Evolutionary conservation across 257 asterid species (phyloP).

Genomic region (Apocynum venetum): DNA sequence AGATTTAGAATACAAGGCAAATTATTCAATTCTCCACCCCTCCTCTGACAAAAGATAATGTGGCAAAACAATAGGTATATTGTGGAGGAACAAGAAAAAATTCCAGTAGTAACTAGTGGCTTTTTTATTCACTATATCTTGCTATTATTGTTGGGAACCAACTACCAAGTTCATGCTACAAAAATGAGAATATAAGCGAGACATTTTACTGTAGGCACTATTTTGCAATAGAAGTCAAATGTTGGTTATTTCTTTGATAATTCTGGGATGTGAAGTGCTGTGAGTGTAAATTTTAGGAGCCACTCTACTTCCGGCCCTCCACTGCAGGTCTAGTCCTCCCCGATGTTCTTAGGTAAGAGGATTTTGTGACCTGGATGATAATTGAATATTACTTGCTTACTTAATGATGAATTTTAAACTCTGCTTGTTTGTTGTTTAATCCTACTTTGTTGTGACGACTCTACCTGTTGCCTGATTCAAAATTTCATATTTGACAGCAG

Average conservation of each 20-base stretch:
- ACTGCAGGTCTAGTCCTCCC: background rate
- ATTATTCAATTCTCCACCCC: too few species aligned
- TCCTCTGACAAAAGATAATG: too few species aligned
- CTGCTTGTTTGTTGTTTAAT: background rate
- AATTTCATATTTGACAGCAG: conserved; percentile 31
- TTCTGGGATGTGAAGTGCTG: background rate
- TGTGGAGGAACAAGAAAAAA: background rate
- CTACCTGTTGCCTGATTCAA: background rate
- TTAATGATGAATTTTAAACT: background rate
- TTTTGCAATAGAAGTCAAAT: background rate
- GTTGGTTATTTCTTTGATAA: background rate
- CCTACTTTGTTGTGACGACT: background rate
- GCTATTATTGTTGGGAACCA: background rate
- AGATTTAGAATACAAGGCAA: too few species aligned
- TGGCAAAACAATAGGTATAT: background rate
- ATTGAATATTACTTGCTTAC: background rate
- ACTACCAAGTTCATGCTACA: background rate
- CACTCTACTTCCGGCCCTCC: background rate
- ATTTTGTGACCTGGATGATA: background rate
- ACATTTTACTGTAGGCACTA: background rate
- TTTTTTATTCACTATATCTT: background rate
- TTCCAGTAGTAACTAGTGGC: background rate
- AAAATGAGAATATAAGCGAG: background rate
- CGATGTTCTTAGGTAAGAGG: background rate
- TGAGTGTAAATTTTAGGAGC: background rate